Conservation (phyloP, 2,329 filamentous ascomycete species). For the Ascosphaera apis region DNA sequence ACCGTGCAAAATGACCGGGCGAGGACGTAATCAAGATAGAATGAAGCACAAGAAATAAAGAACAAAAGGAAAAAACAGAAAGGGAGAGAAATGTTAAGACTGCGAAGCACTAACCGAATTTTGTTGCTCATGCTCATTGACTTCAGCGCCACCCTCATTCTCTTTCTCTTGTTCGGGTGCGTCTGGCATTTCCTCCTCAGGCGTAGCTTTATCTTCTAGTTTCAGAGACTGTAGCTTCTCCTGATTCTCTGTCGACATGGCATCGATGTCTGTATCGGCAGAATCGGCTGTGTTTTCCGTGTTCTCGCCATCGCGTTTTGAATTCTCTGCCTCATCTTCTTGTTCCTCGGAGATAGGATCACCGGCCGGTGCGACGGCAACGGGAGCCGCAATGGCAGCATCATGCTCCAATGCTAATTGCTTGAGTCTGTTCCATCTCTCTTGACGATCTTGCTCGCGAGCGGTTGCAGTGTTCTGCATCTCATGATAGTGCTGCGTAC, state of each 20-base stretch:
- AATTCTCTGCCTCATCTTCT: conserved; percentile 5
- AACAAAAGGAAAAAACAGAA: conserved; percentile 4
- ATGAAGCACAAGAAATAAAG: neutral
- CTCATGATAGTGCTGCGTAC: conserved; percentile 93
- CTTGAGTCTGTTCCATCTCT: conserved; percentile 69
- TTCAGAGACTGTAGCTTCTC: conserved; percentile 76
- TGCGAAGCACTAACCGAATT: conserved; percentile 22
- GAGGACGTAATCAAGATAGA: conserved; percentile 1
- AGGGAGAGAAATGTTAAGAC: conserved; percentile 7
- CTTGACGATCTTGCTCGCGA: conserved; percentile 57
- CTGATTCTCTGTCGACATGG: conserved; percentile 58
- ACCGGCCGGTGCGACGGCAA: conserved; percentile 16
- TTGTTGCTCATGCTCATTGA: conserved; percentile 11
- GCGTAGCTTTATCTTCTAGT: conserved; percentile 48
- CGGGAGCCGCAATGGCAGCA: conserved; percentile 12
- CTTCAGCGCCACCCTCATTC: conserved; percentile 16
- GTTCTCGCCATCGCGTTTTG: conserved; percentile 13
- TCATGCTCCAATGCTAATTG: conserved; percentile 55
- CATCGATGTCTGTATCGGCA: conserved; percentile 43
- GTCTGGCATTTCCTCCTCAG: conserved; percentile 22
- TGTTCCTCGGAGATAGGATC: conserved; percentile 9
- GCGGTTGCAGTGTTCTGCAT: conserved; percentile 81
- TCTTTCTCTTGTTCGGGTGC: too few relatives aligned
- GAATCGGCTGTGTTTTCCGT: conserved; percentile 21
- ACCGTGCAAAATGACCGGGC: neutral